Evolutionary conservation across 2,329 filamentous ascomycete species (phyloP).

Genomic region (Cytospora piceicola): DNA sequence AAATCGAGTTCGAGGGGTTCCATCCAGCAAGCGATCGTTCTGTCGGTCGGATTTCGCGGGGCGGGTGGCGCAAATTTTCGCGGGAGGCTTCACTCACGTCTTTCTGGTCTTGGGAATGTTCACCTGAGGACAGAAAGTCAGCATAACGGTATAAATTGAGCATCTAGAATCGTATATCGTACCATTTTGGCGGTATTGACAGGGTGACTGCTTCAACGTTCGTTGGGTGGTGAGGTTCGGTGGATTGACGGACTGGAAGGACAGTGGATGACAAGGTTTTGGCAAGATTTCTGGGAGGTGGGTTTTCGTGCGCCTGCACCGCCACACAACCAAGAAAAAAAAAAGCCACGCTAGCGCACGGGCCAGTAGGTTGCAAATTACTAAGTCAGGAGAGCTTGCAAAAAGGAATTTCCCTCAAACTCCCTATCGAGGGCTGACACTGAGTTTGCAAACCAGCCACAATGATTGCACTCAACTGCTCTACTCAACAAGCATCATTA

Average conservation of each 20-base stretch:
- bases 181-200: slow-evolving; percentile 32
- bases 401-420: background rate
- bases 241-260: slow-evolving; percentile 24
- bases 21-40: background rate
- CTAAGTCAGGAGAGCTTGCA: background rate
- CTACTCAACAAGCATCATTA: background rate
- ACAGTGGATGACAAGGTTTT: slow-evolving; percentile 21
- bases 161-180: slow-evolving; percentile 6
- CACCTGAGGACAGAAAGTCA: slow-evolving; percentile 60
- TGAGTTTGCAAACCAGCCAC: background rate
- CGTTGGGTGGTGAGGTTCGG: slow-evolving; percentile 27
- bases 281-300: slow-evolving; percentile 21
- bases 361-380: background rate
- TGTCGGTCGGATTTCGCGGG: slow-evolving; percentile 63
- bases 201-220: slow-evolving; percentile 27
- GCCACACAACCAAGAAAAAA: no score
- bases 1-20: background rate
- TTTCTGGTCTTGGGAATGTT: slow-evolving; percentile 98
- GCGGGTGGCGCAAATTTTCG: slow-evolving; percentile 84
- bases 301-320: slow-evolving; percentile 24
- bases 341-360: background rate
- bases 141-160: background rate
- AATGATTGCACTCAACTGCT: background rate
- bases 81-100: slow-evolving; percentile 70
- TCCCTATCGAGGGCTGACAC: background rate